These are phyloP conservation scores for Erythrophleum fordii DNA, from an alignment of 306 rosid species.

Conservation along the genomic window DNA sequence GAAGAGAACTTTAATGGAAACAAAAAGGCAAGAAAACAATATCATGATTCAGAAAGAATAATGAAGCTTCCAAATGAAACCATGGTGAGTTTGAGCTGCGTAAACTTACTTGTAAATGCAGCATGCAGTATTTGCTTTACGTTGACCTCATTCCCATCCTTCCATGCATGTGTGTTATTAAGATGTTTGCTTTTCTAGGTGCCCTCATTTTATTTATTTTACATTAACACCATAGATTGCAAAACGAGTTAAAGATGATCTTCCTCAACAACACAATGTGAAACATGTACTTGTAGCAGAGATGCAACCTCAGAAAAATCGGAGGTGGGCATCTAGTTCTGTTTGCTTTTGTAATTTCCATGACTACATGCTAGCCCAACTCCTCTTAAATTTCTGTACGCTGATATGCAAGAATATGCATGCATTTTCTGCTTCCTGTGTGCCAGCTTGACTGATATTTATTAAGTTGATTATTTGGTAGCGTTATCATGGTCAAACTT, in stretches of 20 bases:
- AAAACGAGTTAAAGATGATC: conserved; percentile 59
- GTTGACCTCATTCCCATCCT: conserved; percentile 5
- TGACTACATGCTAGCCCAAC: conserved; percentile 2
- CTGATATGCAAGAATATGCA: background rate
- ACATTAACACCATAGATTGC: conserved; percentile 50
- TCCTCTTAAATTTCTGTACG: conserved; percentile 3
- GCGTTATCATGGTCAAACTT: background rate
- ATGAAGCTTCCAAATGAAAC: conserved; percentile 65
- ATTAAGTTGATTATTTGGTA: background rate
- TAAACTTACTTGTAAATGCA: conserved; percentile 16
- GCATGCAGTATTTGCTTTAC: conserved; percentile 28
- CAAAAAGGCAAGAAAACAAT: conserved; percentile 51
- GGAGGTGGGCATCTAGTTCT: conserved; percentile 55
- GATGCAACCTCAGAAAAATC: conserved; percentile 56
- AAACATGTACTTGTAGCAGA: conserved; percentile 52
- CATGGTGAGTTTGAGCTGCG: conserved; percentile 59
- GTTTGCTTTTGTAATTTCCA: background rate
- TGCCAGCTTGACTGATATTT: background rate
- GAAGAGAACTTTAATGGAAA: conserved; percentile 62
- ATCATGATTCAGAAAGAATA: conserved; percentile 49
- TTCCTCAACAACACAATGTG: conserved; percentile 47
- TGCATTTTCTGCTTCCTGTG: conserved; percentile 9
- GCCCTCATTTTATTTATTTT: conserved; percentile 13
- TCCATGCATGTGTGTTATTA: conserved; percentile 1
- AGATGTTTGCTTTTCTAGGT: conserved; percentile 39